A percentile compares a stretch with the other conserved stretches of the same genome.
Conservation (phyloP, 108 stramenopile species). For the Cyclotella kingstonii region DNA sequence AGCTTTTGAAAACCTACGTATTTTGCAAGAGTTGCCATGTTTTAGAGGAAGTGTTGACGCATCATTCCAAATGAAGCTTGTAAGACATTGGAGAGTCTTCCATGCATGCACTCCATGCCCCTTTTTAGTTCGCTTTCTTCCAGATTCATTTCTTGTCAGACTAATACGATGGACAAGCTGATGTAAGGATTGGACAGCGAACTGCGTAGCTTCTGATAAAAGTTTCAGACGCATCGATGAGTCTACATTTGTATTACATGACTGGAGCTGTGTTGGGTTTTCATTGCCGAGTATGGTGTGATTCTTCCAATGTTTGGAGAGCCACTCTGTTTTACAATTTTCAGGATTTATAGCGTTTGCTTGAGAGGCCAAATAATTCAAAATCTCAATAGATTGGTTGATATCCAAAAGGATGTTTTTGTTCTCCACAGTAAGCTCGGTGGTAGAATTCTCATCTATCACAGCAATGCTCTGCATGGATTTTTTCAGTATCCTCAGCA, state of each 20-base stretch:
- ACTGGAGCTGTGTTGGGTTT: neutral
- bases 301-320: neutral
- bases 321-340: neutral
- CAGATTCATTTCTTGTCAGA: neutral
- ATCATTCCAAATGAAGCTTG: slow-evolving; percentile 5
- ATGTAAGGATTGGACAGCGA: slow-evolving; percentile 14
- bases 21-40: neutral
- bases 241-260: neutral
- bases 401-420: neutral
- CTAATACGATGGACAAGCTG: slow-evolving; percentile 17
- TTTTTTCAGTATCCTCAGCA: slow-evolving; percentile 10
- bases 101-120: slow-evolving; percentile 21
- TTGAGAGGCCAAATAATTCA: neutral
- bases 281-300: neutral
- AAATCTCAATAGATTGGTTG: slow-evolving; percentile 7
- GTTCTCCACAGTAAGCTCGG: neutral
- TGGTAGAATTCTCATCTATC: neutral
- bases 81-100: slow-evolving; percentile 33
- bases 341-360: neutral
- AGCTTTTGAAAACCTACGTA: slow-evolving; percentile 6
- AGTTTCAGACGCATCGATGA: neutral
- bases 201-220: slow-evolving; percentile 7
- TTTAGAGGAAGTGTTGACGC: neutral
- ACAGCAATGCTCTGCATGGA: slow-evolving; percentile 2
- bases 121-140: slow-evolving; percentile 5